Conservation (phyloP, 2,329 filamentous ascomycete genomes). For the Colletotrichum sp. region DNA sequence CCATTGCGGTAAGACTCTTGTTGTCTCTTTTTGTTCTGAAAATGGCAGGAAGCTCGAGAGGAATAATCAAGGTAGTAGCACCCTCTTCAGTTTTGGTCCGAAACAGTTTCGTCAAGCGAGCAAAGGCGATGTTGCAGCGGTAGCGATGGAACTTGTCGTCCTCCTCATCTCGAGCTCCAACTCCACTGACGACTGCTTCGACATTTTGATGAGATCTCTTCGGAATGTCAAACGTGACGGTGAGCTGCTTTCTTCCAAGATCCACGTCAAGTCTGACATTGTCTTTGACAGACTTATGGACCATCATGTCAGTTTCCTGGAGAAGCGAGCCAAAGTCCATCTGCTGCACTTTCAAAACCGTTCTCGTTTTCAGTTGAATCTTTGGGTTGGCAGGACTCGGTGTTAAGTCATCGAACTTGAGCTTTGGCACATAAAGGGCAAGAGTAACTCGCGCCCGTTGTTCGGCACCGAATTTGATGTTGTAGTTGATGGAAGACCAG, state of each 20-base stretch:
- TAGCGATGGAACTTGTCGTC: conserved; percentile 31
- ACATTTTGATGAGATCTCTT: not conserved
- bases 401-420: conserved; percentile 11
- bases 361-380: conserved; percentile 32
- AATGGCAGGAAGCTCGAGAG: conserved; percentile 3
- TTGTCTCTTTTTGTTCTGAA: conserved; percentile 14
- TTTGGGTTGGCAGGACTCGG: conserved; percentile 33
- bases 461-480: conserved; percentile 19
- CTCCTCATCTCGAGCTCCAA: conserved; percentile 15
- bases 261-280: conserved; percentile 42
- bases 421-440: not conserved
- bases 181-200: not conserved
- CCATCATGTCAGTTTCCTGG: conserved; percentile 59
- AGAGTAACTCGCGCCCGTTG: not conserved
- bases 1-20: conserved; percentile 23
- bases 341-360: conserved; percentile 45
- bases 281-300: conserved; percentile 50
- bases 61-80: not conserved
- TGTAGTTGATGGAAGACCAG: conserved; percentile 45
- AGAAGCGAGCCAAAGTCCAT: conserved; percentile 68
- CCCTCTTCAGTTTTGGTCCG: conserved; percentile 29
- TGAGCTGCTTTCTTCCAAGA: conserved; percentile 40
- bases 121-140: conserved; percentile 48
- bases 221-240: conserved; percentile 39
- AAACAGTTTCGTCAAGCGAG: conserved; percentile 49